phyloP scores from a whole-genome alignment of 352 stramenopile genomes.

The Phytopythium mirpurense region DNA sequence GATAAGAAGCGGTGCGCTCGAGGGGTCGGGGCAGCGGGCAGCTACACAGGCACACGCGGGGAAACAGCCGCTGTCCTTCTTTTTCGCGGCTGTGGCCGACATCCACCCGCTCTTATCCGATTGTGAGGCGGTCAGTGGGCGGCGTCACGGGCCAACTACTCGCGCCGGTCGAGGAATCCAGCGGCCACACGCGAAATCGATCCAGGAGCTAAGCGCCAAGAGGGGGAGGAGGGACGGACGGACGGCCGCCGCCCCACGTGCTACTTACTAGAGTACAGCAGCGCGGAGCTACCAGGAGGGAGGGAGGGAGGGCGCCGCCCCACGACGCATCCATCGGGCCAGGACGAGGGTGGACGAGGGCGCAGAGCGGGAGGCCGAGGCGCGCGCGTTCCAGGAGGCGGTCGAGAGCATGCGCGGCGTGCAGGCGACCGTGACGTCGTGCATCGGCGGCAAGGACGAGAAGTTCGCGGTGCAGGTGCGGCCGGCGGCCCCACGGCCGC shows the following conservation, averaged over 20 bases:
- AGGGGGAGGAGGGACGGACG: too few relatives aligned
- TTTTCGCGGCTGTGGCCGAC: too few relatives aligned
- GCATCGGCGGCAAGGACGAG: conserved; percentile 75
- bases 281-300: too few relatives aligned
- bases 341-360: not conserved
- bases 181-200: not conserved
- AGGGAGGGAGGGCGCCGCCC: too few relatives aligned
- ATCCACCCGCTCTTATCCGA: conserved; percentile 1
- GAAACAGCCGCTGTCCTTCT: not conserved
- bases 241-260: too few relatives aligned
- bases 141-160: too few relatives aligned
- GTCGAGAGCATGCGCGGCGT: conserved; percentile 47
- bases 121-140: not conserved
- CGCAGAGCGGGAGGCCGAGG: not conserved
- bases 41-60: too few relatives aligned
- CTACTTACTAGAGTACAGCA: too few relatives aligned
- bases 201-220: too few relatives aligned
- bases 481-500: conserved; percentile 21
- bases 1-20: not conserved
- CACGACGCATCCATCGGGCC: too few relatives aligned
- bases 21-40: too few relatives aligned
- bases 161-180: conserved; percentile 6
- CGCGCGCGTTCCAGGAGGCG: not conserved
- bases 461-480: conserved; percentile 69
- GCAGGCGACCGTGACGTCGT: conserved; percentile 66